phyloP scores from a whole-genome alignment of 2,329 filamentous ascomycete species.

The Sporothrix schenckii region DNA sequence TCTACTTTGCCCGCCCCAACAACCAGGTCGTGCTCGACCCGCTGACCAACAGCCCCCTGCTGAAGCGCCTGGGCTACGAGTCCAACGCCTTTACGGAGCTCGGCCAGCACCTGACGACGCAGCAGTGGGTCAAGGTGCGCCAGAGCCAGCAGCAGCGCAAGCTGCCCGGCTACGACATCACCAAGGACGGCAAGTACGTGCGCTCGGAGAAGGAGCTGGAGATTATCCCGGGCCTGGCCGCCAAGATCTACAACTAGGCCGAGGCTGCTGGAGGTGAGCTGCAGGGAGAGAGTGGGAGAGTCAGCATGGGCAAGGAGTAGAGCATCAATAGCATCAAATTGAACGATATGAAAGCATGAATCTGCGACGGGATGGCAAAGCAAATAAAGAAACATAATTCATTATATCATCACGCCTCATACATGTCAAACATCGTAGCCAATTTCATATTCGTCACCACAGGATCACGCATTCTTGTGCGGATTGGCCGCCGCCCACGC shows the following conservation, averaged over 20 bases:
- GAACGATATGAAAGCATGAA: too few species aligned
- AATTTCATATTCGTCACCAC: too few species aligned
- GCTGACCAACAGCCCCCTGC: slow-evolving; percentile 43
- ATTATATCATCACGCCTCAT: too few species aligned
- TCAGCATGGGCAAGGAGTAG: too few species aligned
- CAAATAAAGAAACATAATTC: too few species aligned
- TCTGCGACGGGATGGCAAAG: too few species aligned
- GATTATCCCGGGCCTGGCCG: slow-evolving; percentile 48
- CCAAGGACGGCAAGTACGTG: slow-evolving; percentile 45
- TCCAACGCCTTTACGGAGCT: slow-evolving; percentile 45
- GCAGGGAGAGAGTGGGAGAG: too few species aligned
- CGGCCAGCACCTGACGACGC: slow-evolving; percentile 33
- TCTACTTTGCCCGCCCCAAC: slow-evolving; percentile 55
- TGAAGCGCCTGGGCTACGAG: slow-evolving; percentile 43
- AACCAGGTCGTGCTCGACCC: slow-evolving; percentile 47
- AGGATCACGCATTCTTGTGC: not conserved
- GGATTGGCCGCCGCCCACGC: slow-evolving; percentile 30
- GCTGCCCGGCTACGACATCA: slow-evolving; percentile 43
- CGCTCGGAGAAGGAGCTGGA: slow-evolving; percentile 46
- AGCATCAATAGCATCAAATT: not conserved
- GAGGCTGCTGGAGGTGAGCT: too few species aligned
- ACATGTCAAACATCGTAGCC: not conserved
- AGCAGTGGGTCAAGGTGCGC: slow-evolving; percentile 35
- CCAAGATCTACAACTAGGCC: slow-evolving; percentile 45
- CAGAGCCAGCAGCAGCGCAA: slow-evolving; percentile 49